Conservation (phyloP, 441 rosid species). For the Breynia disticha region DNA sequence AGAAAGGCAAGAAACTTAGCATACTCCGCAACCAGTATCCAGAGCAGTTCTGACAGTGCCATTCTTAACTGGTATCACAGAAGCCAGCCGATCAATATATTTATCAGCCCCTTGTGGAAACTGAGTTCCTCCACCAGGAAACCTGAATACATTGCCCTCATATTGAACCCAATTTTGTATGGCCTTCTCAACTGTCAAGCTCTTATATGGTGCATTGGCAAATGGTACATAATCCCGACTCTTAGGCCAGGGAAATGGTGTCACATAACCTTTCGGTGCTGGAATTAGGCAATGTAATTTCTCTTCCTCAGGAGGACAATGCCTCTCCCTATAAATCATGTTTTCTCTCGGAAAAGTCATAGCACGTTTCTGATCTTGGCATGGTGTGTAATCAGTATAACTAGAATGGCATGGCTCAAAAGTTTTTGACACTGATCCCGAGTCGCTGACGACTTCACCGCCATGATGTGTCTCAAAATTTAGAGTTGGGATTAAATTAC, state of each 20-base stretch:
- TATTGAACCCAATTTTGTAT: conserved; percentile 98
- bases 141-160: conserved; percentile 86
- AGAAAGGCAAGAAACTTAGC: conserved; percentile 11
- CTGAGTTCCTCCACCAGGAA: conserved; percentile 98
- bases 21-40: conserved; percentile 99
- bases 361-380: conserved; percentile 91
- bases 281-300: conserved; percentile 79
- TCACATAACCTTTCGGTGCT: conserved; percentile 85
- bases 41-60: conserved; percentile 95
- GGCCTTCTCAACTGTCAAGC: conserved; percentile 96
- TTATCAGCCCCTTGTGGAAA: conserved; percentile 98
- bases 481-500: conserved; percentile 61
- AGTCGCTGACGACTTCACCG: conserved; percentile 37
- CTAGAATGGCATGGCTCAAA: conserved; percentile 56
- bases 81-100: conserved; percentile 86
- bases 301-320: conserved; percentile 61
- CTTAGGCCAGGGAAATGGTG: conserved; percentile 98
- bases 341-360: conserved; percentile 93
- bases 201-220: conserved; percentile 95
- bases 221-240: conserved; percentile 92
- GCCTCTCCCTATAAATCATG: conserved; percentile 89
- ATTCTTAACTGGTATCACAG: conserved; percentile 72
- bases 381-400: conserved; percentile 85
- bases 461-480: conserved; percentile 93
- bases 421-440: conserved; percentile 40